A percentile compares a stretch with the other conserved stretches of the same genome.
phyloP scores from a whole-genome alignment of 129 eudicot species.

The Deinandra increscens region DNA sequence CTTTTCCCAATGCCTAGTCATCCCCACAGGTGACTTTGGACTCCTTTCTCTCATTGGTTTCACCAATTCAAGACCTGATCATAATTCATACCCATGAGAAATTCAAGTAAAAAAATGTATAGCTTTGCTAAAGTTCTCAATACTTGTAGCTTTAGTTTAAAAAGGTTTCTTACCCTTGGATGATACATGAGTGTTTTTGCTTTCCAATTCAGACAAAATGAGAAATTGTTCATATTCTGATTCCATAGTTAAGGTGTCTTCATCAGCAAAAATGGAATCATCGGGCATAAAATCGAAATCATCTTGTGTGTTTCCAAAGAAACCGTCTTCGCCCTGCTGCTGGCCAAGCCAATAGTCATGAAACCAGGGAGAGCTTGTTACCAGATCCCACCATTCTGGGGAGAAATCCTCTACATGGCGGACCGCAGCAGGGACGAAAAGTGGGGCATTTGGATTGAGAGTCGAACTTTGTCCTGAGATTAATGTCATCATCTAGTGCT shows the following conservation, averaged over 20 bases:
- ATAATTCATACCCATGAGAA: neutral
- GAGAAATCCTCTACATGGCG: conserved; percentile 94
- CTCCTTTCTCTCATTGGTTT: conserved; percentile 35
- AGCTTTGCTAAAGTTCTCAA: neutral
- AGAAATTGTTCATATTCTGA: conserved; percentile 87
- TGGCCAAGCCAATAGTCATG: conserved; percentile 92
- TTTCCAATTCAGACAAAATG: conserved; percentile 48
- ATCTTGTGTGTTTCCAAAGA: conserved; percentile 42
- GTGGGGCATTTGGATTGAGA: conserved; percentile 85
- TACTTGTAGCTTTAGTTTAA: no score
- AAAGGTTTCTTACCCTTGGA: no score
- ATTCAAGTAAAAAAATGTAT: neutral
- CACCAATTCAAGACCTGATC: conserved; percentile 45
- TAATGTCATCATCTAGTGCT: conserved; percentile 46
- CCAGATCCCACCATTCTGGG: conserved; percentile 93
- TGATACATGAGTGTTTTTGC: conserved; percentile 27
- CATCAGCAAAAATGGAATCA: conserved; percentile 78
- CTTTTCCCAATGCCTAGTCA: conserved; percentile 61
- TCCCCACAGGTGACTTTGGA: conserved; percentile 47
- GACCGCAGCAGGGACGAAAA: conserved; percentile 78
- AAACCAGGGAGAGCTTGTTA: conserved; percentile 84
- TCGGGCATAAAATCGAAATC: conserved; percentile 60
- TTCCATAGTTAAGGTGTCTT: conserved; percentile 77
- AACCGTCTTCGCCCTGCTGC: conserved; percentile 63
- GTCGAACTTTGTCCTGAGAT: conserved; percentile 64